phyloP scores from a whole-genome alignment of 148 eudicot species.

The Amaranthus cruentus region DNA sequence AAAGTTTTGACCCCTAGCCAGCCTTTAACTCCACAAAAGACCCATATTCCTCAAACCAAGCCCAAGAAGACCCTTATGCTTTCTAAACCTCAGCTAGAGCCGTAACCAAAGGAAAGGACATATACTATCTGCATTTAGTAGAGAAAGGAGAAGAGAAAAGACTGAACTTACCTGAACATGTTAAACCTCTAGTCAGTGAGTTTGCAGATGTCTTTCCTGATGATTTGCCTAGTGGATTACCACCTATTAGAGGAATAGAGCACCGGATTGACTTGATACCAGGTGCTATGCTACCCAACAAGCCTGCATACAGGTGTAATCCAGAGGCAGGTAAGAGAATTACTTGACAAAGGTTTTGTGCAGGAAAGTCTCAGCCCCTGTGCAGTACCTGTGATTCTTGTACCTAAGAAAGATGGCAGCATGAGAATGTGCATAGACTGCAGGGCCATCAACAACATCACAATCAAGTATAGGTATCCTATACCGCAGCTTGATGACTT shows the following conservation, averaged over 20 bases:
- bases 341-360: not conserved
- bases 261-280: not conserved
- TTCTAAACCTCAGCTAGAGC: not conserved
- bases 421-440: too few species aligned
- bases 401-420: too few species aligned
- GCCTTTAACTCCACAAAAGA: too few species aligned
- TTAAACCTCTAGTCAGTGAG: not conserved
- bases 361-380: too few species aligned
- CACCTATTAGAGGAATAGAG: not conserved
- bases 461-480: too few species aligned
- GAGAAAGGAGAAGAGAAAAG: not conserved
- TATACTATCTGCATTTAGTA: not conserved
- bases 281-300: not conserved
- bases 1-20: too few species aligned
- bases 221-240: not conserved
- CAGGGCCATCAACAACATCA: too few species aligned
- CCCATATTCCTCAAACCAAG: not conserved
- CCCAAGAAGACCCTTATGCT: not conserved
- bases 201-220: not conserved
- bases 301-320: not conserved
- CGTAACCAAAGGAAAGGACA: not conserved
- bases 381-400: too few species aligned
- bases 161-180: too few species aligned
- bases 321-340: not conserved
- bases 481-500: too few species aligned